A percentile compares a stretch with the other conserved stretches of the same genome.
phyloP scores from a whole-genome alignment of 2,329 filamentous ascomycete genomes.

The Trichoderma sp. region DNA sequence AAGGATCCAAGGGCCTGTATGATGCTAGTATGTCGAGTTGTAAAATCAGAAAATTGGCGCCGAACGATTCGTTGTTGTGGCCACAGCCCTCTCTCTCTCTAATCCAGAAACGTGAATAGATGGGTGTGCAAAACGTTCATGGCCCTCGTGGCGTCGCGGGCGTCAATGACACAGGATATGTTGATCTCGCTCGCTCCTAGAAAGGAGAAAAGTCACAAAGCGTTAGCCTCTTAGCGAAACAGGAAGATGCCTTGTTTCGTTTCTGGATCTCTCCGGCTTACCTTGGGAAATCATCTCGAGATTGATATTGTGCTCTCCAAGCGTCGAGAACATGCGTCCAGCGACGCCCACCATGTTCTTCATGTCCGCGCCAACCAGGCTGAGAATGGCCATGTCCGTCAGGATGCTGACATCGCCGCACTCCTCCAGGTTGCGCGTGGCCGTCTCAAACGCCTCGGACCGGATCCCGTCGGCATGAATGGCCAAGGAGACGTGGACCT shows the following conservation, averaged over 20 bases:
- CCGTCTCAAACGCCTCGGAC: conserved; percentile 65
- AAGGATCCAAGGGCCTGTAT: too few relatives aligned
- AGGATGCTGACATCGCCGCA: conserved; percentile 91
- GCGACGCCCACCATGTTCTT: conserved; percentile 96
- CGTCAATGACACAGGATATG: conserved; percentile 96
- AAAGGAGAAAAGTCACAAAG: conserved; percentile 27
- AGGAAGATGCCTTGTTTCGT: neutral
- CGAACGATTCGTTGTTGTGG: conserved; percentile 7
- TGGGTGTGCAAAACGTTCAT: conserved; percentile 97
- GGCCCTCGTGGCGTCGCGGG: conserved; percentile 84
- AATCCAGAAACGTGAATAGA: conserved; percentile 93
- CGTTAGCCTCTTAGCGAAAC: neutral
- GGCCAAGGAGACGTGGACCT: conserved; percentile 97
- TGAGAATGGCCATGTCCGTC: conserved; percentile 91
- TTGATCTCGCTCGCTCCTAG: conserved; percentile 97
- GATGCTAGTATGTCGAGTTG: too few relatives aligned
- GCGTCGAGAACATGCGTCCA: conserved; percentile 89
- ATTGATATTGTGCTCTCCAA: conserved; percentile 92
- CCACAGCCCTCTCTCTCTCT: conserved; percentile 24
- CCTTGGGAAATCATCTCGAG: conserved; percentile 99
- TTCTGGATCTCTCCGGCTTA: conserved; percentile 42
- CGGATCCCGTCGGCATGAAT: conserved; percentile 76
- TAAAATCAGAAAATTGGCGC: neutral
- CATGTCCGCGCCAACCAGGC: conserved; percentile 91
- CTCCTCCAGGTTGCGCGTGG: conserved; percentile 71